Evolutionary conservation across 192 early-diverging fungal genomes (phyloP), one percentile per base, ranked within the genome.

Genomic region (Coemansia sp.): DNA sequence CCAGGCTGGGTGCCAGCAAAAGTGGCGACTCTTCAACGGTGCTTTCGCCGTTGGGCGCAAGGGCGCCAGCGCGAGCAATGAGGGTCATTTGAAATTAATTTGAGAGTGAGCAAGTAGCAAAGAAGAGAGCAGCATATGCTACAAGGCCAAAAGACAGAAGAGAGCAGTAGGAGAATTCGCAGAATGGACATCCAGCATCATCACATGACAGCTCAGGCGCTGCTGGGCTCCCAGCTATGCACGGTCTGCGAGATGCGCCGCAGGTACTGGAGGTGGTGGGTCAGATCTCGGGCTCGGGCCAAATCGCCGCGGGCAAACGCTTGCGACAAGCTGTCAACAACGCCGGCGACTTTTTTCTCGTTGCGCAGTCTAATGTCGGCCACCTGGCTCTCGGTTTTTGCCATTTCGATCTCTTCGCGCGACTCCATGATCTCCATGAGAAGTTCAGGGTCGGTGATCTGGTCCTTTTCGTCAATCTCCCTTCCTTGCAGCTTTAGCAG

Each of bases 371-470:
- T 87, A 29, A 94, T 71, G 0, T 63, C 72, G 17, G 86, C 86
- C 8, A 92, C 83, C 19, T 94, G 88, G 29, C 77, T 85, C 64
- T 94, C 86, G 2, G 65, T 84, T 44, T 66, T 63, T 8, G 90
- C 89, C 55, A 88, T 89, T 63, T 94, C 93, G 25, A 96, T 78
- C 42, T 83, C 78, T 72, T 95, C 94, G 63, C 91, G 77, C 17
- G 85, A 76, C 41, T 93, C 92, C 90, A 95, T 89, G 21, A 94
- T 87, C 45, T 93, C 89, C 89, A 91, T 91, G 72, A 96, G 72
- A n/a, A 95, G 74, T 65, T 87, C 87, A 0, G 88, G 86, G 64
- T 94, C 88, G 1, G 84, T 62, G 14, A 91, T 62, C 0, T 86
- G 81, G 66, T 92, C 87, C 7, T 86, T 68, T 71, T 95, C 92